These are phyloP conservation scores for Silene latifolia DNA, from an alignment of 148 eudicot species.

Conservation along the genomic window DNA sequence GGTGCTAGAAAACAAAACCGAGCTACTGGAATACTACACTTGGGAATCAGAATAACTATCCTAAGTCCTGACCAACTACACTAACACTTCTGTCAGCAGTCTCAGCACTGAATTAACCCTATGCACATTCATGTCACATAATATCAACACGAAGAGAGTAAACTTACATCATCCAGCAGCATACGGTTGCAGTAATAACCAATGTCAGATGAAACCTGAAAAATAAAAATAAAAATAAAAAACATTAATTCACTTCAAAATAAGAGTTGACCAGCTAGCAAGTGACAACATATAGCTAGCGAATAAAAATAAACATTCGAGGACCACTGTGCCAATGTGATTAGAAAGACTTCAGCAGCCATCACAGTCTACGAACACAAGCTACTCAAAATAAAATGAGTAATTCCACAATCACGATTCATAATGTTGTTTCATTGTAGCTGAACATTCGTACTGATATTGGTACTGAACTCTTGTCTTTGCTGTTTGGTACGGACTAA, in stretches of 20 bases:
- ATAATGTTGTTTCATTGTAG: background rate
- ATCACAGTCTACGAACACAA: background rate
- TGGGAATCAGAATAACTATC: too few relatives aligned
- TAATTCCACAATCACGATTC: background rate
- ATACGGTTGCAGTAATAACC: constrained; percentile 78
- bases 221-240: constrained; percentile 7
- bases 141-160: background rate
- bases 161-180: constrained; percentile 99
- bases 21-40: too few relatives aligned
- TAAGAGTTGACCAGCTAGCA: background rate
- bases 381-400: background rate
- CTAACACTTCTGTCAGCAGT: too few relatives aligned
- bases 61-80: background rate
- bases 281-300: background rate
- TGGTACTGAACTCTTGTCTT: background rate
- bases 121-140: background rate
- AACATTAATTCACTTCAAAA: constrained; percentile 11
- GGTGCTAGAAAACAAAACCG: background rate
- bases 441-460: background rate
- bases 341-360: background rate
- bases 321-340: background rate
- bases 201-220: constrained; percentile 88
- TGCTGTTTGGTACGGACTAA: too few relatives aligned
- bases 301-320: background rate
- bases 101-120: too few relatives aligned